Base-by-base conservation (phyloP, 2,329 filamentous ascomycete species). In the Neophaeococcomyces aloes region DNA sequence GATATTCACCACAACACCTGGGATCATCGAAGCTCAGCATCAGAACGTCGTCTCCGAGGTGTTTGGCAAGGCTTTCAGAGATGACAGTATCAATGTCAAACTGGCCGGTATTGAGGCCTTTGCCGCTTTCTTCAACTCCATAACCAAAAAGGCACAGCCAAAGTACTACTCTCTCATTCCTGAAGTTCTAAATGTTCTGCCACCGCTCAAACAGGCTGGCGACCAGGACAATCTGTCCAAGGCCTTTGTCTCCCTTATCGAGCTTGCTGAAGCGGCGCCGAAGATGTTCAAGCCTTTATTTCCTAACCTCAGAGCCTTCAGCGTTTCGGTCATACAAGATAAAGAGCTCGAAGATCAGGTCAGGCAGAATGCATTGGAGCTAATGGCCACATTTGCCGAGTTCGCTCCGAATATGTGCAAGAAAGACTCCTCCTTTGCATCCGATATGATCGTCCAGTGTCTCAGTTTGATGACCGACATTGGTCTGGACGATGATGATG, bases 281-380 rank as follows among this genome's bases (percentile, higher is more conserved):
- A 93, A 91, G 67, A 96, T 96, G 88, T 98, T 98, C 70, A 94
- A 91, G 67, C 76, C 75, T 15, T 72, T 94, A n/a, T 98, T 98
- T 69, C 82, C 83, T 59, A 88, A 86, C 58, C 74, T 98, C 3
- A 89, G 96, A 40, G 81, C 85, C 55, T 95, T 98, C 66, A 89
- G 83, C 61, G 80, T 96, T 48, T 86, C 85, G 5, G 87, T 96
- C 46, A 85, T 98, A 54, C 85, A 93, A 57, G 89, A 98, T 62
- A 96, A 96, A 68, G 88, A 96, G 49, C 75, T 98, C 17, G 83
- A 81, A 49, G 88, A 94, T 58, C 76, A 88, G 53, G 85, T 86
- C 49, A 80, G 91, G 48, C 91, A 98, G 89, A 44, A 44, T 18
- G 41, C 41, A 18, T 33, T 44, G 10, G 41, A 44, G 15, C 34